Evolutionary conservation across 31 red algal species (phyloP), one percentile per base, ranked within the genome.

Genomic region (Asparagopsis taxiformis): DNA sequence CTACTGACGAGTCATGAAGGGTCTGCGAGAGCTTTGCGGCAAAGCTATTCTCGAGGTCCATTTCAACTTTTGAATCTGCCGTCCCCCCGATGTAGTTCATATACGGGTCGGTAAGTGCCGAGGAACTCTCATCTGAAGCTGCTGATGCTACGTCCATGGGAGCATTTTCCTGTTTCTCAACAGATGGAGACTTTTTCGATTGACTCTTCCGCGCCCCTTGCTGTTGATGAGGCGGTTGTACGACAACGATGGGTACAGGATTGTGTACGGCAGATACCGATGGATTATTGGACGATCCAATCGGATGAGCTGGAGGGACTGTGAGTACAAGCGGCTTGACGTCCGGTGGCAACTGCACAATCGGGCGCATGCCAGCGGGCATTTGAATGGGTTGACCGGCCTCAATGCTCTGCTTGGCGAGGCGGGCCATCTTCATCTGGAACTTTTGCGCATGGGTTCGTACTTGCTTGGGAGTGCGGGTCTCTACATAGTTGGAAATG

Each of bases 381-480:
- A 72, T 72, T 2, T 55, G 68, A 19, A 72, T 55, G 49, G 68
- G 68, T 50, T 72, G 49, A 6, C 68, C 68, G 13, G 68, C 68
- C 49, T 72, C 68, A 17, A 72, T 72, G 51, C 51, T 34, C 68
- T 72, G 68, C 11, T 61, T 24, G 15, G 75, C 78, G 31, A 82
- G 38, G 17, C 87, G 54, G 20, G 79, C 87, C 71, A 91, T 64
- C 55, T 79, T 72, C 75, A 81, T 76, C 43, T 79, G 67, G 55
- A 82, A 91, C 51, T 91, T 91, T 50, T 91, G 87, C 0, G 73
- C 72, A 46, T 91, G 87, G 13, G 87, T 91, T 19, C 87, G 87
- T 31, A 91, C 87, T 46, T 91, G 87, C 69, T 81, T 91, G 28
- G 87, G 68, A 13, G 70, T 91, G 35, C 87, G 62, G 19, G 87